phyloP scores from a whole-genome alignment of 805 yeast genomes.

The Candida berthetii region DNA sequence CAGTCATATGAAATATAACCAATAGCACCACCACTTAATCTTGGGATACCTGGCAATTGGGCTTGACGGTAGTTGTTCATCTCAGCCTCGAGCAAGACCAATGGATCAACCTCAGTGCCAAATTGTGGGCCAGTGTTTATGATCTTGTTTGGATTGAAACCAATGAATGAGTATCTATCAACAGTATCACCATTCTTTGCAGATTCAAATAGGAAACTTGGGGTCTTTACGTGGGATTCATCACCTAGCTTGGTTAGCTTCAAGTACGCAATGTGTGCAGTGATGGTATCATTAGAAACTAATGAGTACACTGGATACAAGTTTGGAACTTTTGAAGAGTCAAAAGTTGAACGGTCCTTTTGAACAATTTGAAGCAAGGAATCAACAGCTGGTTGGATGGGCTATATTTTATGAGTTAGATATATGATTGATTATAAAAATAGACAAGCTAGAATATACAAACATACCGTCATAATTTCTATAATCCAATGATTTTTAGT shows the following conservation, averaged over 20 bases:
- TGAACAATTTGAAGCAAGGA: conserved; percentile 34
- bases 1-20: conserved; percentile 97
- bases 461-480: not conserved
- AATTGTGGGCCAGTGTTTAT: conserved; percentile 75
- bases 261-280: conserved; percentile 88
- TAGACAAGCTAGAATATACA: no score
- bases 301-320: conserved; percentile 77
- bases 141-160: conserved; percentile 74
- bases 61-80: conserved; percentile 61
- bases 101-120: conserved; percentile 65
- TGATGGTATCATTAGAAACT: conserved; percentile 69
- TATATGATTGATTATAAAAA: no score
- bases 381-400: conserved; percentile 46
- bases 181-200: conserved; percentile 86
- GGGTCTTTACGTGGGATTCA: conserved; percentile 40
- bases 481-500: no score
- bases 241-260: conserved; percentile 63
- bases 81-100: conserved; percentile 67
- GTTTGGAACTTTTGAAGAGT: conserved; percentile 40
- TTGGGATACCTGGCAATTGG: conserved; percentile 75
- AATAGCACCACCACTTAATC: conserved; percentile 90
- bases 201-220: conserved; percentile 82
- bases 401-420: not conserved
- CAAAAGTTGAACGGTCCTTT: conserved; percentile 23
- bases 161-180: conserved; percentile 88